A percentile compares a stretch with the other conserved stretches of the same genome.
Evolutionary conservation across 441 rosid species (phyloP).

Genomic region (Syzygium syzygioides): DNA sequence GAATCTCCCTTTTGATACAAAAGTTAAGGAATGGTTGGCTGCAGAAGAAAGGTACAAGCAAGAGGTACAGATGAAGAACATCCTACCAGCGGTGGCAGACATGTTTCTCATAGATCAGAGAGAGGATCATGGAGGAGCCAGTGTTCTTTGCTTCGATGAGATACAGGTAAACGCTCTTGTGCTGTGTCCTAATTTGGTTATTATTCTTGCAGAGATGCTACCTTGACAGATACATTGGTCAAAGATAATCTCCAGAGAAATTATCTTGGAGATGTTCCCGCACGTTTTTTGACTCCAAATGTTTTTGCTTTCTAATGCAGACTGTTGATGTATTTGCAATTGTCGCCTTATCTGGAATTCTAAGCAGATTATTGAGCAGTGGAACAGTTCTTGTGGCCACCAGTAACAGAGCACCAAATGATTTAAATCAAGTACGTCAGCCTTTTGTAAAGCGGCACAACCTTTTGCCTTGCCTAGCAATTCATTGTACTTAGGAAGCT

Average conservation of each 20-base stretch:
- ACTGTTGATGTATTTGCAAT: slow-evolving; percentile 95
- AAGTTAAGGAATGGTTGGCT: slow-evolving; percentile 88
- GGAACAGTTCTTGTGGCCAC: slow-evolving; percentile 97
- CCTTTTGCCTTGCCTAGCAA: not conserved
- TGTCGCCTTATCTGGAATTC: slow-evolving; percentile 95
- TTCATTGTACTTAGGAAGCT: not conserved
- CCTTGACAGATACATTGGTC: not conserved
- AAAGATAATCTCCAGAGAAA: not conserved
- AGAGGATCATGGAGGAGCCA: slow-evolving; percentile 62
- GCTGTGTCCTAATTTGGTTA: not conserved
- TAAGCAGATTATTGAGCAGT: slow-evolving; percentile 77
- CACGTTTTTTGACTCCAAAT: slow-evolving; percentile 15
- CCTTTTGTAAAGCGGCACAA: not conserved
- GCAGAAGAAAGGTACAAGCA: slow-evolving; percentile 85
- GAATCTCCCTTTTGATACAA: slow-evolving; percentile 77
- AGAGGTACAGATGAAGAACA: slow-evolving; percentile 72
- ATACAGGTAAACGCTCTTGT: slow-evolving; percentile 53
- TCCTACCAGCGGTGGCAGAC: slow-evolving; percentile 91
- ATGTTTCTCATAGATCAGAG: slow-evolving; percentile 62
- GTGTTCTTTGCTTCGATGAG: slow-evolving; percentile 90
- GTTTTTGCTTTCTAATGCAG: slow-evolving; percentile 47
- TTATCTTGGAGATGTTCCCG: not conserved
- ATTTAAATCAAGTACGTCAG: slow-evolving; percentile 69
- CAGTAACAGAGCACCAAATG: slow-evolving; percentile 84
- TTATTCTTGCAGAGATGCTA: not conserved